phyloP scores from a whole-genome alignment of 805 yeast species.

The Danielozyma ontarioensis region DNA sequence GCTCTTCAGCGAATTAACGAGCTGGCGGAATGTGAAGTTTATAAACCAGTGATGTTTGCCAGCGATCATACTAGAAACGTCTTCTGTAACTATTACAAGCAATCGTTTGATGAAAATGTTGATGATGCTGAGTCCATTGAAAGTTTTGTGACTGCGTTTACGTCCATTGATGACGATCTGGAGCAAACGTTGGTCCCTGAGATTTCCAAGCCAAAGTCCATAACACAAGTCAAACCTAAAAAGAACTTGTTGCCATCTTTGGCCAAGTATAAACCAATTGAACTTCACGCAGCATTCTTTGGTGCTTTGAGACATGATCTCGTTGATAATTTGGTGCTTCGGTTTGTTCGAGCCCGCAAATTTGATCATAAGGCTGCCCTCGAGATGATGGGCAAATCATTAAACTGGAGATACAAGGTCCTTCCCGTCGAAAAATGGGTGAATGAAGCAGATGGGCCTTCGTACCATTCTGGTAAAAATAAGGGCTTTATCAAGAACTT shows the following conservation, averaged over 20 bases:
- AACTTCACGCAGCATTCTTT: not conserved
- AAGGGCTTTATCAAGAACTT: slow-evolving; percentile 52
- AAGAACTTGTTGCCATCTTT: not conserved
- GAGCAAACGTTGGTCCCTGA: not conserved
- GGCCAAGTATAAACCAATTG: not conserved
- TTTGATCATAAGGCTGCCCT: slow-evolving; percentile 68
- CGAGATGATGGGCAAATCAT: slow-evolving; percentile 63
- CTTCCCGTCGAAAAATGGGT: slow-evolving; percentile 57
- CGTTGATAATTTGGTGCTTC: slow-evolving; percentile 71
- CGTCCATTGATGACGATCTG: not conserved
- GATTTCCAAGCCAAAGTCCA: not conserved
- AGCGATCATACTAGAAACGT: slow-evolving; percentile 14
- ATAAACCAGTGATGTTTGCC: too few relatives aligned
- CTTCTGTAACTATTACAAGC: slow-evolving; percentile 16
- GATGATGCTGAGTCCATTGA: not conserved
- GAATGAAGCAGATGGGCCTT: slow-evolving; percentile 66
- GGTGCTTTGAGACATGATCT: slow-evolving; percentile 46
- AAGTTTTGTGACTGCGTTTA: slow-evolving; percentile 2
- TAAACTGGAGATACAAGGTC: slow-evolving; percentile 69
- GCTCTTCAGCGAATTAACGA: too few relatives aligned
- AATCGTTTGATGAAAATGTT: slow-evolving; percentile 5
- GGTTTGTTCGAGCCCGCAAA: slow-evolving; percentile 84
- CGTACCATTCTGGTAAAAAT: slow-evolving; percentile 37
- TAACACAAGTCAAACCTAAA: not conserved
- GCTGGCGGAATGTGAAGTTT: too few relatives aligned